Evolutionary conservation across 2,329 filamentous ascomycete genomes (phyloP).

Genomic region (Hypoxylon sp.): DNA sequence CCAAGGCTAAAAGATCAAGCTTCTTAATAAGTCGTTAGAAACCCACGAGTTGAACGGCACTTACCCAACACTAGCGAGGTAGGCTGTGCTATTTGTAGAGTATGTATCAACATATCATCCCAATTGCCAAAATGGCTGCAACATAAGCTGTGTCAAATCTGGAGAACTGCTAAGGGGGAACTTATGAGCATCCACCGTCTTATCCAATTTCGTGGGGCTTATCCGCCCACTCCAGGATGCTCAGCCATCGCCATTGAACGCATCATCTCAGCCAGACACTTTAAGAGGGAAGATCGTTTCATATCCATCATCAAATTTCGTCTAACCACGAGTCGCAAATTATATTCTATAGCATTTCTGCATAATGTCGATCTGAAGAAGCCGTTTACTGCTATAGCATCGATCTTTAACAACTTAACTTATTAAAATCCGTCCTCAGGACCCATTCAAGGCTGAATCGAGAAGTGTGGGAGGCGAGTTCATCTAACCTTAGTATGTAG

Average conservation of each 20-base stretch:
- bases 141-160: slow-evolving; percentile 7
- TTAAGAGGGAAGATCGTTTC: slow-evolving; percentile 25
- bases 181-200: slow-evolving; percentile 26
- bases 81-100: slow-evolving; percentile 32
- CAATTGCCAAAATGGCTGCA: not conserved
- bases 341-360: slow-evolving; percentile 25
- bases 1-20: slow-evolving; percentile 43
- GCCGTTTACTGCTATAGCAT: slow-evolving; percentile 8
- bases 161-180: slow-evolving; percentile 34
- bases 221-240: slow-evolving; percentile 29
- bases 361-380: slow-evolving; percentile 29
- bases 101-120: slow-evolving; percentile 36
- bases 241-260: slow-evolving; percentile 30
- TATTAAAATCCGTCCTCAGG: slow-evolving; percentile 21
- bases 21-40: slow-evolving; percentile 46
- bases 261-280: slow-evolving; percentile 23
- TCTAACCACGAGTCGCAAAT: slow-evolving; percentile 34
- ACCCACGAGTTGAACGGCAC: slow-evolving; percentile 39
- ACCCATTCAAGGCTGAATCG: slow-evolving; percentile 36
- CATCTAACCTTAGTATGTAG: slow-evolving; percentile 41
- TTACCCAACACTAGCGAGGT: slow-evolving; percentile 33
- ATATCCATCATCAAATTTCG: slow-evolving; percentile 28
- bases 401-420: slow-evolving; percentile 17
- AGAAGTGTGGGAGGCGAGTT: slow-evolving; percentile 41
- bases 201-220: slow-evolving; percentile 37